Conservation (phyloP, 108 stramenopile species). For the Epithemia pelagica region DNA sequence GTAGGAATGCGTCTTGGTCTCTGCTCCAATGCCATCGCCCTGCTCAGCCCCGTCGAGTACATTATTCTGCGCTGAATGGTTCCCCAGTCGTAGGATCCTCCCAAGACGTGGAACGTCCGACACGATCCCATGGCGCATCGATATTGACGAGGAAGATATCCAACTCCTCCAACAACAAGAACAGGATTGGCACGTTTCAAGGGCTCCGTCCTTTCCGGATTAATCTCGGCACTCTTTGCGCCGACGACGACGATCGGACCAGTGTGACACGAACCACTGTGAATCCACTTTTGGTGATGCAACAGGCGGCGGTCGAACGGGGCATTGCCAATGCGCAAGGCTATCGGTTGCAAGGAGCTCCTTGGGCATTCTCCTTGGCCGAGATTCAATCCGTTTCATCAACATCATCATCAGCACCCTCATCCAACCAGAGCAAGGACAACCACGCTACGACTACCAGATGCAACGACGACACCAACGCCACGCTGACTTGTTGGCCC, state of each 20-base stretch:
- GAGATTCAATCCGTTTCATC: not conserved
- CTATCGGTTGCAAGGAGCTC: not conserved
- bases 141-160: no score
- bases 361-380: not conserved
- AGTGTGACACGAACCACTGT: not conserved
- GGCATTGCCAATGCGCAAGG: not conserved
- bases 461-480: not conserved
- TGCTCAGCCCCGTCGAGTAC: no score
- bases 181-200: not conserved
- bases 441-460: not conserved
- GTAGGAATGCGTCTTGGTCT: no score
- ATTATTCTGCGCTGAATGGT: no score
- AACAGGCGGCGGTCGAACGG: not conserved
- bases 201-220: not conserved
- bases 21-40: no score
- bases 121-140: no score
- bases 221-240: not conserved
- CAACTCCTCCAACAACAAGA: no score
- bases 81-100: no score
- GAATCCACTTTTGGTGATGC: not conserved
- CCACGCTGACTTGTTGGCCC: not conserved
- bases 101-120: no score
- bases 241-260: not conserved
- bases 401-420: not conserved
- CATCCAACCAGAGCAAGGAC: not conserved